A percentile compares a stretch with the other conserved stretches of the same genome.
Evolutionary conservation across 768 basidiomycete species (phyloP).

Genomic region (Piloderma croceum): DNA sequence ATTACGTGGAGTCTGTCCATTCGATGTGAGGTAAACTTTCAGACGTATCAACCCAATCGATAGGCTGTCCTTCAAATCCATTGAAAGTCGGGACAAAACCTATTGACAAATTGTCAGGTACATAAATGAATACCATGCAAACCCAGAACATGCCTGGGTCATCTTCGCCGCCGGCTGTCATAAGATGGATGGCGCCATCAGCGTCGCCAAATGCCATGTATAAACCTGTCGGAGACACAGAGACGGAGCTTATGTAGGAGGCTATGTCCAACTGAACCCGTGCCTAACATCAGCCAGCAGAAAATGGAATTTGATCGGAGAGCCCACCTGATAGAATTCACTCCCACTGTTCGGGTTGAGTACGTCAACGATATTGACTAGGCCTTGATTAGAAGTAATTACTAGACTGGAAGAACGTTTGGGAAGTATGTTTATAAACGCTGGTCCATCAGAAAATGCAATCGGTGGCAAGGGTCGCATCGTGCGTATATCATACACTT

Average conservation of each 20-base stretch:
- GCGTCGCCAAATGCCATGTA: constrained; percentile 92
- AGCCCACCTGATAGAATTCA: constrained; percentile 75
- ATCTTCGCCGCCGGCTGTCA: constrained; percentile 58
- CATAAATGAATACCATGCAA: no score
- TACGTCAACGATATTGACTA: constrained; percentile 81
- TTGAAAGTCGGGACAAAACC: constrained; percentile 76
- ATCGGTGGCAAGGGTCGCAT: constrained; percentile 81
- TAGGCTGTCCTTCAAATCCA: constrained; percentile 80
- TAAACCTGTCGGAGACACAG: constrained; percentile 81
- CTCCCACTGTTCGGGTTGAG: constrained; percentile 58
- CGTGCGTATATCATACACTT: constrained; percentile 84
- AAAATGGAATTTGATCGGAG: not conserved
- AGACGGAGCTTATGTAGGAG: constrained; percentile 72
- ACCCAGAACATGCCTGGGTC: no score
- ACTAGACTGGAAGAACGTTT: constrained; percentile 68
- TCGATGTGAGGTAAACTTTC: constrained; percentile 63
- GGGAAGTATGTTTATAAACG: constrained; percentile 79
- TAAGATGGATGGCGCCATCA: constrained; percentile 75
- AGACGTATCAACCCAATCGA: constrained; percentile 78
- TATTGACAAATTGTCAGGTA: no score
- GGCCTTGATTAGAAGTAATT: constrained; percentile 73
- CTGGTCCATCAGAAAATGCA: constrained; percentile 80
- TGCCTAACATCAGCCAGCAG: constrained; percentile 5
- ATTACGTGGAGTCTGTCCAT: constrained; percentile 84
- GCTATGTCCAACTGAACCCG: constrained; percentile 54